A percentile compares a stretch with the other conserved stretches of the same genome.
Evolutionary conservation across 345 rosid species (phyloP).

Genomic region (Syzygium grande): DNA sequence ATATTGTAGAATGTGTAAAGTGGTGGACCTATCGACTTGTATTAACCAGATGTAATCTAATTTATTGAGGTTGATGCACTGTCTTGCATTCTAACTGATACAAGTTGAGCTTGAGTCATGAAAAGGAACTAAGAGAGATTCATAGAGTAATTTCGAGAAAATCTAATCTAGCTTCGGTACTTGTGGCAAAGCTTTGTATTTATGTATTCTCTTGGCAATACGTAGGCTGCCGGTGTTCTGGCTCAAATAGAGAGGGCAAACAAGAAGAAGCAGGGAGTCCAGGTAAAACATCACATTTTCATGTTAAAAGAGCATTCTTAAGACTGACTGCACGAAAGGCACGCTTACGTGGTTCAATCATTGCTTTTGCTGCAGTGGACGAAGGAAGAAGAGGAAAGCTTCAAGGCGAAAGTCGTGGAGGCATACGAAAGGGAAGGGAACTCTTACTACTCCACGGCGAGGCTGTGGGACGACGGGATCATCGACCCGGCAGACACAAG

Average conservation of each 20-base stretch:
- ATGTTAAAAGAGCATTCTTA: not conserved
- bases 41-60: not conserved
- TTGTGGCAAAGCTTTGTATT: not conserved
- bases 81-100: not conserved
- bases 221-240: slow-evolving; percentile 93
- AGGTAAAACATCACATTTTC: slow-evolving; percentile 24
- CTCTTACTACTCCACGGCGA: slow-evolving; percentile 76
- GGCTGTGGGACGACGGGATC: slow-evolving; percentile 97
- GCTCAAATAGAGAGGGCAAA: slow-evolving; percentile 79
- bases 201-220: not conserved
- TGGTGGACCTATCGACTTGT: not conserved
- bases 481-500: slow-evolving; percentile 91
- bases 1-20: not conserved
- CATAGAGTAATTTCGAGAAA: not conserved
- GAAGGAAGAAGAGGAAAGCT: slow-evolving; percentile 56
- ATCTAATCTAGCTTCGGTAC: not conserved
- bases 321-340: not conserved
- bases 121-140: not conserved
- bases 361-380: slow-evolving; percentile 51
- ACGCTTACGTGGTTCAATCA: not conserved
- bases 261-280: slow-evolving; percentile 75
- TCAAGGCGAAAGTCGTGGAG: slow-evolving; percentile 68
- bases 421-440: slow-evolving; percentile 79
- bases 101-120: not conserved
- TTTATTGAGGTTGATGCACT: not conserved